Evolutionary conservation across 2,329 filamentous ascomycete species (phyloP).

Genomic region (Pseudogymnoascus sp.): DNA sequence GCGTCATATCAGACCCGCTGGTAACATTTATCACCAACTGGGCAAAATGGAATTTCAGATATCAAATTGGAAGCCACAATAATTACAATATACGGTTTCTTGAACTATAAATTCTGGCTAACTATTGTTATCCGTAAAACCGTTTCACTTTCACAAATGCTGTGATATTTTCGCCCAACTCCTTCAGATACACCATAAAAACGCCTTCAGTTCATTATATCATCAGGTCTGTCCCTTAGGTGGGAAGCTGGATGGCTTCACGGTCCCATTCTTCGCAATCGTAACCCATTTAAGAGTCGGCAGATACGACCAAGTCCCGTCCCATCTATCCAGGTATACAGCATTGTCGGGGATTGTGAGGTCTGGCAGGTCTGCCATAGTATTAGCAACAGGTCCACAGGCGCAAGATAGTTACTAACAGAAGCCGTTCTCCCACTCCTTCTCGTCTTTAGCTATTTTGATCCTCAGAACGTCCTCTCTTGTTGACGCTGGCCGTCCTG

Average conservation of each 20-base stretch:
- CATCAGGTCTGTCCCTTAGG: slow-evolving; percentile 45
- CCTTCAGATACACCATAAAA: slow-evolving; percentile 2
- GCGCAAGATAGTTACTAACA: slow-evolving; percentile 43
- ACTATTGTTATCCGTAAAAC: background rate
- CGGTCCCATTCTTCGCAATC: slow-evolving; percentile 55
- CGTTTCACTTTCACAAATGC: background rate
- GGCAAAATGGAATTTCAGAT: background rate
- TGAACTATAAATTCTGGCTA: background rate
- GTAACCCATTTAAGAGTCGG: slow-evolving; percentile 70
- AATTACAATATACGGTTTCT: background rate
- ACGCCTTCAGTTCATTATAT: background rate
- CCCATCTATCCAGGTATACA: slow-evolving; percentile 62
- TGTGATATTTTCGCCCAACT: slow-evolving; percentile 4
- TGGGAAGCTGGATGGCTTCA: slow-evolving; percentile 69
- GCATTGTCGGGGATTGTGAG: slow-evolving; percentile 60
- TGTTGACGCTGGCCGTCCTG: slow-evolving; percentile 69
- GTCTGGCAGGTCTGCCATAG: slow-evolving; percentile 58
- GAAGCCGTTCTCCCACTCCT: slow-evolving; percentile 78
- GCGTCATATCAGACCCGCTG: background rate
- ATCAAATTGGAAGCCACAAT: background rate
- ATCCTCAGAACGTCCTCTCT: slow-evolving; percentile 71
- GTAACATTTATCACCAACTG: background rate
- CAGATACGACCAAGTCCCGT: slow-evolving; percentile 75
- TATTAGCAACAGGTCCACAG: background rate
- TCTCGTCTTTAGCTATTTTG: slow-evolving; percentile 60